Conservation (phyloP, 2,329 filamentous ascomycete genomes). For the Pestalotiopsis sp. region DNA sequence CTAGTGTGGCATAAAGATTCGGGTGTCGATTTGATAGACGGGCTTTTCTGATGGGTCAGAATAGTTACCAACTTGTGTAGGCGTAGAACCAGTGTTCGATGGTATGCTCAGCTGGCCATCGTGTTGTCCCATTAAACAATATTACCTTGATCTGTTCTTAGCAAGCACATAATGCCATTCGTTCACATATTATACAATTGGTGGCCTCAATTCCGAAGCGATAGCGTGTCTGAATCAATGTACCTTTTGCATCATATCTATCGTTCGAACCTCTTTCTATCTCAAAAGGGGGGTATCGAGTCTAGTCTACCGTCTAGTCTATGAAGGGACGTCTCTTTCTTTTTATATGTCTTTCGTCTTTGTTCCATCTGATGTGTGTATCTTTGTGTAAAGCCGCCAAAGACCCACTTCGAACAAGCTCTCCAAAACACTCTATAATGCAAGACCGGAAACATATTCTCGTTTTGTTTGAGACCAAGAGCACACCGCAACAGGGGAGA, state of each 20-base stretch:
- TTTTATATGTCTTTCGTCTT: neutral
- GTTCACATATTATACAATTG: neutral
- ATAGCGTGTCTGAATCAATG: neutral
- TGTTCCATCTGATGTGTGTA: neutral
- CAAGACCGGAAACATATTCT: neutral
- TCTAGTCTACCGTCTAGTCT: conserved; percentile 1
- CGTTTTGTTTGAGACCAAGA: neutral
- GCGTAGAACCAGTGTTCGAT: no score
- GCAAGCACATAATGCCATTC: no score
- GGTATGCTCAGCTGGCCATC: no score
- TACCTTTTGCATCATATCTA: neutral
- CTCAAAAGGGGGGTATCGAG: neutral
- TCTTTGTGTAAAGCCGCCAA: neutral
- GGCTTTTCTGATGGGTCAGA: no score
- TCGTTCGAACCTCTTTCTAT: neutral
- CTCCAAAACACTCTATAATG: neutral
- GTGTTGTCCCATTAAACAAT: no score
- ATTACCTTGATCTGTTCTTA: no score
- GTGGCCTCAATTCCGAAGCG: neutral
- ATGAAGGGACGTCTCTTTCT: neutral
- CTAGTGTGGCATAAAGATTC: neutral
- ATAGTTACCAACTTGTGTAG: no score
- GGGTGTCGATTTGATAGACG: no score
- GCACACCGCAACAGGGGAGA: neutral
- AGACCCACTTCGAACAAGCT: neutral